Percentiles rank a stretch among this genome's conserved stretches.
Evolutionary conservation across 208 protist genomes (phyloP).

Genomic region (Acanthamoeba sp.): DNA sequence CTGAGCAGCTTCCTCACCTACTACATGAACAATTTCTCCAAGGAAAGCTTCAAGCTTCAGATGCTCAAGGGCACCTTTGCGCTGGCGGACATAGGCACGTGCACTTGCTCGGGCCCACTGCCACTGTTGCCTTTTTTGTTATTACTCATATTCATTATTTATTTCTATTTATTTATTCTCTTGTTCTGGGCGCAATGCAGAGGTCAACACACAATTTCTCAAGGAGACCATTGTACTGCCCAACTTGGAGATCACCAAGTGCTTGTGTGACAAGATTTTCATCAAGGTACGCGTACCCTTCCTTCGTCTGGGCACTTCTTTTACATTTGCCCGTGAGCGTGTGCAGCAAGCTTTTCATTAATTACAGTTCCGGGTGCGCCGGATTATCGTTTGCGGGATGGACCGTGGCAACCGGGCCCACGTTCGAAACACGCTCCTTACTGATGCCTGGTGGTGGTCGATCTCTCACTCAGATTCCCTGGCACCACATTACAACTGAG

Average conservation of each 20-base stretch:
- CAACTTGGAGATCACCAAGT: conserved; percentile 63
- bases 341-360: background rate
- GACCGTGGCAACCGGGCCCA: background rate
- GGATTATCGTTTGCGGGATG: background rate
- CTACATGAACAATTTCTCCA: conserved; percentile 70
- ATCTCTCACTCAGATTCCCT: background rate
- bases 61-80: conserved; percentile 56
- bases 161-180: background rate
- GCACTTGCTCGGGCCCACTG: background rate
- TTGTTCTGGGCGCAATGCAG: background rate
- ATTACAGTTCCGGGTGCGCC: background rate
- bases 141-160: background rate
- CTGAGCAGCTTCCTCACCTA: conserved; percentile 60
- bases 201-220: conserved; percentile 55
- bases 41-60: conserved; percentile 59
- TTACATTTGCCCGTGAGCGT: background rate
- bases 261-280: conserved; percentile 45
- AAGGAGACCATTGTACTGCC: conserved; percentile 61
- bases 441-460: no score
- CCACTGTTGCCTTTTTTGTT: background rate
- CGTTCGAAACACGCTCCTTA: no score
- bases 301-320: background rate
- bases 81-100: conserved; percentile 34
- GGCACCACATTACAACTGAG: conserved; percentile 42
- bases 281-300: background rate